phyloP scores from a whole-genome alignment of 1,284 basidiomycete genomes.

The Blastosporella zonata region DNA sequence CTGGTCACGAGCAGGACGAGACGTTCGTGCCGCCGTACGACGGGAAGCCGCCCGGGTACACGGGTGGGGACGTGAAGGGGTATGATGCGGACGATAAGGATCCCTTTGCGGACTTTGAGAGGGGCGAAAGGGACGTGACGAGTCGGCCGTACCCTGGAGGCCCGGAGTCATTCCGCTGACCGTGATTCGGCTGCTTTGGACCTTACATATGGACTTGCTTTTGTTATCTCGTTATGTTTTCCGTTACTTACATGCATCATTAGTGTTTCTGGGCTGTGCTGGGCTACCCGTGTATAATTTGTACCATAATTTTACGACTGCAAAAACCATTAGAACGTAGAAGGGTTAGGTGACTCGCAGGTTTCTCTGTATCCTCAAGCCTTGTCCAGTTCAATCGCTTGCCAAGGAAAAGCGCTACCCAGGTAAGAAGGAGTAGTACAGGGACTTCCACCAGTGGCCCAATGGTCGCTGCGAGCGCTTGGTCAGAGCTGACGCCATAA shows the following conservation, averaged over 20 bases:
- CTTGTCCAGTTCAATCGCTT: too few relatives aligned
- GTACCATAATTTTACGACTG: background rate
- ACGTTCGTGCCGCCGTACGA: slow-evolving; percentile 33
- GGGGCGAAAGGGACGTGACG: slow-evolving; percentile 25
- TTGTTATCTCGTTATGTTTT: background rate
- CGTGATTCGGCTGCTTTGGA: background rate
- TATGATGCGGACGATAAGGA: slow-evolving; percentile 32
- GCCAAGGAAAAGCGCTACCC: too few relatives aligned
- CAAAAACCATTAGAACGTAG: background rate
- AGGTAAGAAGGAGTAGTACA: slow-evolving; percentile 71
- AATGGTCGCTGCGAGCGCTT: slow-evolving; percentile 77
- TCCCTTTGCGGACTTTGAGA: slow-evolving; percentile 45
- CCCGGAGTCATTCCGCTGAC: slow-evolving; percentile 20
- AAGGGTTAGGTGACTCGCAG: too few relatives aligned
- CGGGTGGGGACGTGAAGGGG: slow-evolving; percentile 27
- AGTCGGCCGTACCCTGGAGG: slow-evolving; percentile 25
- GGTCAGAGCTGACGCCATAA: slow-evolving; percentile 71
- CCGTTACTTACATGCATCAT: too few relatives aligned
- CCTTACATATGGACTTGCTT: slow-evolving; percentile 1
- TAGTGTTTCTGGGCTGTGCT: too few relatives aligned
- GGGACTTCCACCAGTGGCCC: slow-evolving; percentile 81
- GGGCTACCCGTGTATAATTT: too few relatives aligned
- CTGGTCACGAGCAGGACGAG: slow-evolving; percentile 25
- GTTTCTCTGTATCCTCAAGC: too few relatives aligned
- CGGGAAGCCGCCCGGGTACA: slow-evolving; percentile 41